Evolutionary conservation across 306 rosid genomes (phyloP), one percentile per base, ranked within the genome.

Genomic region (Medicago arabica): DNA sequence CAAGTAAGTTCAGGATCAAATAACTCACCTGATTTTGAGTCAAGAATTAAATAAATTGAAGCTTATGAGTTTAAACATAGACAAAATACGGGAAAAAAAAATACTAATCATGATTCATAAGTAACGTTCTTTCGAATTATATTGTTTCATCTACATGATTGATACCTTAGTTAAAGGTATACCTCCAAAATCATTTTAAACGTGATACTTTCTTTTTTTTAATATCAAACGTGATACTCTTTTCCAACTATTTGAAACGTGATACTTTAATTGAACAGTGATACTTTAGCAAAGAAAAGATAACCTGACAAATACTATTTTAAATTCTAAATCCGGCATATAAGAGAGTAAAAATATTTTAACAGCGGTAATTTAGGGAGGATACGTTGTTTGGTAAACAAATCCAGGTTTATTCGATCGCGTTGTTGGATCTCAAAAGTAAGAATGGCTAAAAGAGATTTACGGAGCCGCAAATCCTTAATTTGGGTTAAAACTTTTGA

Each of bases 381-480:
- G 9, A 54, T 9, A 19, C 38, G 38, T 34, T 51, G 9, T 7
- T 50, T 50, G 10, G 57, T 50, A 50, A n/a, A 53, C 8, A 16
- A 34, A 61, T 28, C 43, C 43, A 12, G 43, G 21, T 14, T 61
- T 31, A 61, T 9, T 55, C 21, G 19, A 51, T 16, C 11, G 4
- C 3, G 6, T 62, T 2, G 6, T 62, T 63, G 13, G 54, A 41
- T 41, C 71, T 21, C 12, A 66, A 66, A 66, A 9, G 8, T 8
- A 64, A 21, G 51, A 66, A 7, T 17, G 53, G 71, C 11, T 34
- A 5, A 51, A 39, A 39, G 58, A 58, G 69, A 19, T 74, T 46
- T 61, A 31, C 34, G 60, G 69, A 25, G 77, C 78, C 59, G 70
- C 78, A 74, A 59, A 51, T 28, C 12, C 51, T 54, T 54, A 71